Base-by-base conservation (phyloP, 305 asterid genomes). In the Nicotiana rustica region DNA sequence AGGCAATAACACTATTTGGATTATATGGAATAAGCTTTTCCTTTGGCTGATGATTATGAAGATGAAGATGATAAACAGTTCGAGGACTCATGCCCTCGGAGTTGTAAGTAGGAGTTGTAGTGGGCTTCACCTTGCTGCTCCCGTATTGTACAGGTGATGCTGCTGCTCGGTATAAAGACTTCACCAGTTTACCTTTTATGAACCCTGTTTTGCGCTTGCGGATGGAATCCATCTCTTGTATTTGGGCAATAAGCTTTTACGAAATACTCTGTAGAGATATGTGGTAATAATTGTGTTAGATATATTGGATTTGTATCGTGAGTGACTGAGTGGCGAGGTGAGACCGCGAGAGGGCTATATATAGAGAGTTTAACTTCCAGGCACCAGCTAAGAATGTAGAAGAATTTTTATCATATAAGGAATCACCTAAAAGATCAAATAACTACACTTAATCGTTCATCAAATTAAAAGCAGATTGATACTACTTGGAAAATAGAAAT, bases 111-210 rank as follows among this genome's bases (percentile, higher is more conserved):
- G 75, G 25, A 38, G 80, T 15, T n/a, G 67, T 17, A 19, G 4
- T 67, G 1, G 87, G 77, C 86, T 79, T 88, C 47, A 77, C 49
- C 49, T 41, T 41, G 49, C 49, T 8, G 49, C 49, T 41, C 49
- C 49, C 49, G 10, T 41, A 41, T 41, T 6, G 49, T 41, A 41
- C 36, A 41, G 60, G 62, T 73, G 90, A 84, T 36, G 84, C 85
- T 35, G 94, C 83, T 3, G 90, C 88, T 7, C 88, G 88, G 71
- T 87, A 79, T 71, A 93, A 66, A 8, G 95, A 85, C 87, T 81
- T 84, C 41, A 87, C 88, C 36, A 89, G 85, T 87, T 88, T 93
- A 1, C 91, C 80, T 81, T 89, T 90, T 68, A 83, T 67, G 81
- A 88, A 86, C 62, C 89, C 90, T 70, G 65, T 15, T 75, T 86